Evolutionary conservation across 768 basidiomycete genomes (phyloP), one percentile per base, ranked within the genome.

Genomic region (Candolleomyces aberdarensis): DNA sequence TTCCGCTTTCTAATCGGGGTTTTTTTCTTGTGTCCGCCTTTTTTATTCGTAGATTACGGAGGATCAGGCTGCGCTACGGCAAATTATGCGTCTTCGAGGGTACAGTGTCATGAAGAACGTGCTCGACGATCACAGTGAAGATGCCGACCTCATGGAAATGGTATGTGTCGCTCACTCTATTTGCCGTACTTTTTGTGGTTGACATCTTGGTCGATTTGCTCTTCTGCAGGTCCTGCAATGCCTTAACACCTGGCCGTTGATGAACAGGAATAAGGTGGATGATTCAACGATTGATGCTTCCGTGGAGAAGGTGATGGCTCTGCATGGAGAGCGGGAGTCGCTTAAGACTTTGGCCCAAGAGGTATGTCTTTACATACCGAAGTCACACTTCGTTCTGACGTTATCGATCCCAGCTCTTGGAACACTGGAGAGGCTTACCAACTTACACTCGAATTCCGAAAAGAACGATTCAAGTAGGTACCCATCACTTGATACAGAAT

Each of bases 61-160:
- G 43, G 93, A 96, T 62, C 81, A 85, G 48, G 79, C 85, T 0
- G 86, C 93, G 13, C 77, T 94, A 26, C 81, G 92, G 32, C 87
- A 94, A 70, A 80, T 98, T 52, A 89, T 97, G 85, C 89, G 94
- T 5, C 77, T 98, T 68, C 93, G 97, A 69, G 96, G 96, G 2
- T 92, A 96, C 71, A 91, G 89, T 73, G 77, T 95, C 15, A 96
- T 98, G 93, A 88, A 85, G 49, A 92, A 91, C 68, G 81, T 98
- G 43, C 75, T 98, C 32, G 85, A 90, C 41, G 94, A 98, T 67
- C 78, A 94, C 64, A 69, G 69, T 11, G 77, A 81, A 17, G 93
- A 98, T 68, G 52, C 76, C 36, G 92, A 95, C 44, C 76, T 96
- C 44, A 74, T 87, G n/a, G 72, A 80, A 13, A 73, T 88, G 65